These are phyloP conservation scores for Colletotrichum limetticola DNA, from an alignment of 2,329 filamentous ascomycete species.

Conservation along the genomic window DNA sequence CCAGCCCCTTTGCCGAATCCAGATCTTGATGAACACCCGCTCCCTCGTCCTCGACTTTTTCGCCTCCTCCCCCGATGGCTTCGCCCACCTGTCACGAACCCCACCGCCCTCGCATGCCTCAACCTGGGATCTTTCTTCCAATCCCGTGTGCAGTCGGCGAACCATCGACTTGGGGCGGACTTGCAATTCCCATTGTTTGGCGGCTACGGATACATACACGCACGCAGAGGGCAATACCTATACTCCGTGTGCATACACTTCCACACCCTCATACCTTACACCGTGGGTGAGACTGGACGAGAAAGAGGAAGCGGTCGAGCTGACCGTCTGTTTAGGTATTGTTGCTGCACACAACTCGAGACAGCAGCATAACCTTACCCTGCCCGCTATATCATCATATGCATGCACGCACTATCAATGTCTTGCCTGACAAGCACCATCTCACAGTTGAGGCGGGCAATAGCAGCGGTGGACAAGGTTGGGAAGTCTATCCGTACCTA, in stretches of 20 bases:
- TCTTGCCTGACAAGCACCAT: conserved; percentile 5
- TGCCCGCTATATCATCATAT: neutral
- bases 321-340: conserved; percentile 10
- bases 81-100: neutral
- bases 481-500: neutral
- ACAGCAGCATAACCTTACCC: neutral
- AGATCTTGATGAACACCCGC: conserved; percentile 23
- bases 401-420: neutral
- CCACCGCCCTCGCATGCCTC: conserved; percentile 13
- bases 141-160: conserved; percentile 6
- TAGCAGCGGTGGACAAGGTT: conserved; percentile 18
- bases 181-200: conserved; percentile 10
- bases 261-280: neutral
- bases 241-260: neutral
- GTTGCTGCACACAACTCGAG: neutral
- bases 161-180: conserved; percentile 20
- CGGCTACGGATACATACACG: neutral
- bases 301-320: conserved; percentile 1
- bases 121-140: conserved; percentile 3
- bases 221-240: neutral
- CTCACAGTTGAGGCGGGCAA: conserved; percentile 22
- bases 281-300: neutral
- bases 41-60: conserved; percentile 1
- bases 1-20: conserved; percentile 31
- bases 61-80: conserved; percentile 10